These are phyloP conservation scores for Ophidiomyces ophidiicola DNA, from an alignment of 2,329 filamentous ascomycete species.

Conservation along the genomic window DNA sequence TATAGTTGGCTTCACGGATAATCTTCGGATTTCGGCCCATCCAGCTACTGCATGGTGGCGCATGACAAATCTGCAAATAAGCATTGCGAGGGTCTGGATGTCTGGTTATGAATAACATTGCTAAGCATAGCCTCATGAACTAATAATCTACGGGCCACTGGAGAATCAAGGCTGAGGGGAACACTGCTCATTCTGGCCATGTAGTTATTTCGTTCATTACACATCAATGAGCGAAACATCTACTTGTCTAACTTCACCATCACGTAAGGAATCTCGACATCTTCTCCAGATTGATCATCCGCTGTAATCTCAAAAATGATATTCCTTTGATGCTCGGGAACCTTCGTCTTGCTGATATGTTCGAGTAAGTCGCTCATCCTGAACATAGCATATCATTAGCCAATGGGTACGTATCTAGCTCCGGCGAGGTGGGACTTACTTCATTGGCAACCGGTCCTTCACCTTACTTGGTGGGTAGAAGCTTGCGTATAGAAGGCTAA, in stretches of 20 bases:
- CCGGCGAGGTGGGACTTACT: slow-evolving; percentile 39
- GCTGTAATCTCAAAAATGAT: slow-evolving; percentile 93
- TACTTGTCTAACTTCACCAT: slow-evolving; percentile 58
- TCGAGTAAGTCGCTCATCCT: slow-evolving; percentile 84
- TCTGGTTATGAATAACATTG: background rate
- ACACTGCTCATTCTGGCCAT: background rate
- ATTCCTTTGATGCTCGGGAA: slow-evolving; percentile 85
- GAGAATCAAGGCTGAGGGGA: background rate
- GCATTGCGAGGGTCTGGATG: background rate
- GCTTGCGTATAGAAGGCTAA: slow-evolving; percentile 83
- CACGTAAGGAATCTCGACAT: slow-evolving; percentile 94
- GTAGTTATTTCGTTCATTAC: background rate
- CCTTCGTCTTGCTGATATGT: slow-evolving; percentile 78
- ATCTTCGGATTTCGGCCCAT: background rate
- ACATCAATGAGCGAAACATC: background rate
- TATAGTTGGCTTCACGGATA: background rate
- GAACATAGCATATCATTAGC: slow-evolving; percentile 19
- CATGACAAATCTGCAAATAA: slow-evolving; percentile 5
- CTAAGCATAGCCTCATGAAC: slow-evolving; percentile 6
- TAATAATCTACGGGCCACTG: background rate
- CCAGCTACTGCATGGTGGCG: background rate
- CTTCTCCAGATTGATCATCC: slow-evolving; percentile 77
- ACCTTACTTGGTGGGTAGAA: slow-evolving; percentile 78
- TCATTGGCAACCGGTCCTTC: slow-evolving; percentile 66
- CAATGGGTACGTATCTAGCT: slow-evolving; percentile 19